phyloP scores from a whole-genome alignment of 768 basidiomycete genomes.

The Imleria badia region DNA sequence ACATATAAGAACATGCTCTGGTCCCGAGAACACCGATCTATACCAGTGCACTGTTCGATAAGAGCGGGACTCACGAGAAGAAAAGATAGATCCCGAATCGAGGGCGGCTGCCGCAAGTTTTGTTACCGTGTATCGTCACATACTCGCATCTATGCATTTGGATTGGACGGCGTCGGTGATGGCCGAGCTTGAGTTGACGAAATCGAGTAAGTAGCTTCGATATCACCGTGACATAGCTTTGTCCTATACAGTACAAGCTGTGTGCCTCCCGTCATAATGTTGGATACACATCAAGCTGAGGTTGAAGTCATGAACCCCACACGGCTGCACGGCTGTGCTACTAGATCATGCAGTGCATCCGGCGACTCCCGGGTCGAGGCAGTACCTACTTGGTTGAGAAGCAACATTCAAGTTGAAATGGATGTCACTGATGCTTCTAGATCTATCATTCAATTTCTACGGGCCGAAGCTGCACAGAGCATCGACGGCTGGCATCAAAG shows the following conservation, averaged over 20 bases:
- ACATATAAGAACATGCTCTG: conserved; percentile 8
- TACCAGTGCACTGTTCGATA: conserved; percentile 9
- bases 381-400: too few relatives aligned
- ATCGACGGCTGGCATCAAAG: background rate
- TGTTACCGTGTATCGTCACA: background rate
- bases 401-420: background rate
- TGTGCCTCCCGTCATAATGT: conserved; percentile 2
- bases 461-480: background rate
- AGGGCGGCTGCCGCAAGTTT: background rate
- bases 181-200: background rate
- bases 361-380: background rate
- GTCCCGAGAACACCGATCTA: background rate
- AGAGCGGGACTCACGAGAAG: background rate
- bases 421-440: background rate
- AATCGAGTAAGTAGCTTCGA: background rate
- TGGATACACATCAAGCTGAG: background rate
- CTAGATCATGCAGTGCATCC: too few relatives aligned
- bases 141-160: background rate
- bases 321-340: background rate
- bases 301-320: background rate
- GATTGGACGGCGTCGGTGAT: background rate
- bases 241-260: conserved; percentile 1
- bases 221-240: background rate
- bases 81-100: background rate
- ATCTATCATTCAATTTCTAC: background rate